A percentile compares a stretch with the other conserved stretches of the same genome.
These are phyloP conservation scores for Alternaria alternata DNA, from an alignment of 2,329 filamentous ascomycete species.

Conservation along the genomic window DNA sequence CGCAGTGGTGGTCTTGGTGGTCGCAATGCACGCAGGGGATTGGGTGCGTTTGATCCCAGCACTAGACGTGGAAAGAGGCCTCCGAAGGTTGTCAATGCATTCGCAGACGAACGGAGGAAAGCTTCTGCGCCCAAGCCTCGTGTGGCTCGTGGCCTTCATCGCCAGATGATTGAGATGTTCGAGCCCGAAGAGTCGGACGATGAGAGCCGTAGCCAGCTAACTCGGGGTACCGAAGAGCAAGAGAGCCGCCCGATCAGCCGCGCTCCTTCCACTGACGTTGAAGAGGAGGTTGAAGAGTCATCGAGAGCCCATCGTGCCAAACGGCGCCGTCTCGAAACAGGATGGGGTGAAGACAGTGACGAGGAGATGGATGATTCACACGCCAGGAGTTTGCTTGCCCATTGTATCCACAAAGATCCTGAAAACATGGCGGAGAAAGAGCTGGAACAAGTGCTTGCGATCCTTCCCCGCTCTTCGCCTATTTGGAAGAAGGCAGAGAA, in stretches of 20 bases:
- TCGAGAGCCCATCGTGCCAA: slow-evolving; percentile 55
- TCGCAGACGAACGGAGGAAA: slow-evolving; percentile 67
- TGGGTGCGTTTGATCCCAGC: slow-evolving; percentile 56
- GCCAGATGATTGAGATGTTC: slow-evolving; percentile 75
- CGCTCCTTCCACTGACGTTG: slow-evolving; percentile 60
- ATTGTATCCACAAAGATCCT: slow-evolving; percentile 66
- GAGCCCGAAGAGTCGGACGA: slow-evolving; percentile 86
- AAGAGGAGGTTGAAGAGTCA: slow-evolving; percentile 60
- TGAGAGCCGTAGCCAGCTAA: slow-evolving; percentile 72
- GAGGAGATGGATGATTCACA: slow-evolving; percentile 59
- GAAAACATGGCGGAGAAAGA: slow-evolving; percentile 74
- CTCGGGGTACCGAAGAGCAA: slow-evolving; percentile 82
- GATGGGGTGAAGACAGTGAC: slow-evolving; percentile 58
- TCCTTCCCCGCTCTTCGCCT: slow-evolving; percentile 64
- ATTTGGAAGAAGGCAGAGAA: slow-evolving; percentile 80
- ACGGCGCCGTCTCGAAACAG: slow-evolving; percentile 55
- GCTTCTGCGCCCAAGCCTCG: slow-evolving; percentile 63
- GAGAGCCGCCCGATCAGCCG: slow-evolving; percentile 84
- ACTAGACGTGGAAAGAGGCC: slow-evolving; percentile 51
- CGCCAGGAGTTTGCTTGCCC: slow-evolving; percentile 57
- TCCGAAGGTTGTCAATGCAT: slow-evolving; percentile 55
- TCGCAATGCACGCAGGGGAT: slow-evolving; percentile 50
- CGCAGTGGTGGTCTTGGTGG: slow-evolving; percentile 52
- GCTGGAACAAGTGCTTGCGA: slow-evolving; percentile 62
- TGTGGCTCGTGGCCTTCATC: slow-evolving; percentile 77